Evolutionary conservation across 257 asterid species (phyloP).

Genomic region (Solanum habrochaites): DNA sequence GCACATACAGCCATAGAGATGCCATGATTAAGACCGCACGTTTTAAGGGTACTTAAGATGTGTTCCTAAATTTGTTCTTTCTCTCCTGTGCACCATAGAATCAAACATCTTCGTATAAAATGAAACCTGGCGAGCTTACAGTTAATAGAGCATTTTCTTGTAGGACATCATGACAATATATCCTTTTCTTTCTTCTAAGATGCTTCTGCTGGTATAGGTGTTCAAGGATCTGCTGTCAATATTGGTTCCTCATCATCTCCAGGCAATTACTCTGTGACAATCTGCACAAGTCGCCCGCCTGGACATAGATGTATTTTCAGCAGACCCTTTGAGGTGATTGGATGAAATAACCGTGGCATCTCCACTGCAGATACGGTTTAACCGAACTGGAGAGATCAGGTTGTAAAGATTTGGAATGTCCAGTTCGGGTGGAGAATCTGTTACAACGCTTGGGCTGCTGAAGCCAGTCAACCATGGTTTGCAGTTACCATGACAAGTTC

Average conservation of each 20-base stretch:
- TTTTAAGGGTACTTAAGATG: background rate
- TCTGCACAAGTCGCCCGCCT: constrained; percentile 25
- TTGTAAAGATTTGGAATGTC: constrained; percentile 66
- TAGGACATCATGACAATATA: background rate
- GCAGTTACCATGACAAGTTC: constrained; percentile 45
- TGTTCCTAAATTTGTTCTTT: background rate
- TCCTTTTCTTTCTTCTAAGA: background rate
- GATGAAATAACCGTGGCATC: constrained; percentile 86
- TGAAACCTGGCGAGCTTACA: background rate
- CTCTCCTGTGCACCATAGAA: background rate
- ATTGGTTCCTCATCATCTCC: constrained; percentile 20
- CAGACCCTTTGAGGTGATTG: constrained; percentile 80
- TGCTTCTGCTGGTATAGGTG: constrained; percentile 19
- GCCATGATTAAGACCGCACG: background rate
- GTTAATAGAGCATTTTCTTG: background rate
- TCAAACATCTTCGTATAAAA: background rate
- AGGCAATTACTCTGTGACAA: constrained; percentile 9
- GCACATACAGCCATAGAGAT: background rate
- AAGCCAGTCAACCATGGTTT: constrained; percentile 57
- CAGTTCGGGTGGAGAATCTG: constrained; percentile 61
- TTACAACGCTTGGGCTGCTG: constrained; percentile 64
- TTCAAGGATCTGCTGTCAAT: constrained; percentile 12
- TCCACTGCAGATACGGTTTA: constrained; percentile 91
- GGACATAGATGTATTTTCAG: constrained; percentile 45
- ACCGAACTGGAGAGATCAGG: constrained; percentile 96